phyloP scores from a whole-genome alignment of 2,329 filamentous ascomycete species.

The Scorias spongiosa region DNA sequence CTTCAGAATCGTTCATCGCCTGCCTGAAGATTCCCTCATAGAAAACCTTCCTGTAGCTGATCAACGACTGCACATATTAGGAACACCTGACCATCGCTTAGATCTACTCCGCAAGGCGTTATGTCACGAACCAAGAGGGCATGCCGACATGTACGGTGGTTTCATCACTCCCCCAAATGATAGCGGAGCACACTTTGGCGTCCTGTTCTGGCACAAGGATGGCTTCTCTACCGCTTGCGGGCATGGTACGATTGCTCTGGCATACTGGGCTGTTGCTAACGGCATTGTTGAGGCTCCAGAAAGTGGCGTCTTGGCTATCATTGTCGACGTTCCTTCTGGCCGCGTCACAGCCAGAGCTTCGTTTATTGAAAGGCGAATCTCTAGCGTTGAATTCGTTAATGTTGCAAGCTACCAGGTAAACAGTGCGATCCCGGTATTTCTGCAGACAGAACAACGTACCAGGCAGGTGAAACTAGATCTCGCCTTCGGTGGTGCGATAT shows the following conservation, averaged over 20 bases:
- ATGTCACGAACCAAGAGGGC: slow-evolving; percentile 34
- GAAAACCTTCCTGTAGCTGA: slow-evolving; percentile 26
- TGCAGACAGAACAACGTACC: background rate
- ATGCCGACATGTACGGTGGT: slow-evolving; percentile 38
- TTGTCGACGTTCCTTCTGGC: slow-evolving; percentile 6
- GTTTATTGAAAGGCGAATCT: background rate
- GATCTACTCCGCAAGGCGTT: slow-evolving; percentile 24
- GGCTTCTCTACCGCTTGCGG: slow-evolving; percentile 38
- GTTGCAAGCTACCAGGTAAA: slow-evolving; percentile 4
- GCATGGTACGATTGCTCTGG: slow-evolving; percentile 37
- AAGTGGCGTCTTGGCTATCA: background rate
- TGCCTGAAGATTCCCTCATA: slow-evolving; percentile 23
- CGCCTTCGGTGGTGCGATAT: slow-evolving; percentile 4
- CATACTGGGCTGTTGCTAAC: slow-evolving; percentile 23
- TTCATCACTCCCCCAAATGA: slow-evolving; percentile 30
- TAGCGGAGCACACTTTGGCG: slow-evolving; percentile 30
- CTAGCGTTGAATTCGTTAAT: slow-evolving; percentile 5
- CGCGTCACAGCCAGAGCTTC: slow-evolving; percentile 2
- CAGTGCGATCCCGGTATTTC: background rate
- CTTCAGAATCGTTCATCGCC: slow-evolving; percentile 29
- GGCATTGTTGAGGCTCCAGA: slow-evolving; percentile 1
- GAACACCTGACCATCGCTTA: slow-evolving; percentile 5
- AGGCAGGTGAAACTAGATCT: slow-evolving; percentile 1
- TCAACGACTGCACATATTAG: slow-evolving; percentile 21
- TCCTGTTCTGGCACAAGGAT: slow-evolving; percentile 33